Conservation (phyloP, 106 monocot species). For the Dioscorea alata region DNA sequence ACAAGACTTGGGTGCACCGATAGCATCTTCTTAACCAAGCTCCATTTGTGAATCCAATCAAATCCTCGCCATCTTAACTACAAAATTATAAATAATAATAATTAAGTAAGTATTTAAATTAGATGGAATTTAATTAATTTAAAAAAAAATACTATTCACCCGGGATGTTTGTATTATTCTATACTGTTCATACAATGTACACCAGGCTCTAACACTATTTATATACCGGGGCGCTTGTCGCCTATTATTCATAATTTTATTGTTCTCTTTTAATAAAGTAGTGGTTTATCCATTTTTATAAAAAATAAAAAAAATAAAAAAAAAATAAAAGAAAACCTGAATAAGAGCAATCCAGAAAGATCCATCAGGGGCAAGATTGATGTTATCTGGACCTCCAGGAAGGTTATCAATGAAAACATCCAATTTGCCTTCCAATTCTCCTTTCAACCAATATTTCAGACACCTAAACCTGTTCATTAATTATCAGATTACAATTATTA, state of each 20-base stretch:
- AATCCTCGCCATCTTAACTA: constrained; percentile 14
- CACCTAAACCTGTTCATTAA: constrained; percentile 34
- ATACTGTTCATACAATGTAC: too few relatives aligned
- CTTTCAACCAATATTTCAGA: constrained; percentile 54
- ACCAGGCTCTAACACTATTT: too few relatives aligned
- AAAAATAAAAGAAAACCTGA: constrained; percentile 10
- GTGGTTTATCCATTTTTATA: too few relatives aligned
- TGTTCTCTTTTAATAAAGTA: too few relatives aligned
- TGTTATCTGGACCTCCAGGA: constrained; percentile 58
- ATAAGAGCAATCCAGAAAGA: constrained; percentile 64
- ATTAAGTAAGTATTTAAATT: too few relatives aligned
- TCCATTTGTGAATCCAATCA: constrained; percentile 18
- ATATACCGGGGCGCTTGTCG: too few relatives aligned
- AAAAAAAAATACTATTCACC: too few relatives aligned
- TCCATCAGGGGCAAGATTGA: constrained; percentile 66
- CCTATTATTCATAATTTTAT: too few relatives aligned
- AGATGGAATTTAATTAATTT: too few relatives aligned
- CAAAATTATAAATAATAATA: not conserved
- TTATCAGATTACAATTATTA: not conserved
- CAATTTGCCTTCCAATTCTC: constrained; percentile 30
- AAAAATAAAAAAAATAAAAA: too few relatives aligned
- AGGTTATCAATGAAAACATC: constrained; percentile 63
- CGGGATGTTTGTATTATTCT: too few relatives aligned
- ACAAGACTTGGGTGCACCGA: constrained; percentile 21
- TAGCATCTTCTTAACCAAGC: constrained; percentile 9